Evolutionary conservation across 805 yeast species (phyloP).

Genomic region (Metschnikowia corniflorae): DNA sequence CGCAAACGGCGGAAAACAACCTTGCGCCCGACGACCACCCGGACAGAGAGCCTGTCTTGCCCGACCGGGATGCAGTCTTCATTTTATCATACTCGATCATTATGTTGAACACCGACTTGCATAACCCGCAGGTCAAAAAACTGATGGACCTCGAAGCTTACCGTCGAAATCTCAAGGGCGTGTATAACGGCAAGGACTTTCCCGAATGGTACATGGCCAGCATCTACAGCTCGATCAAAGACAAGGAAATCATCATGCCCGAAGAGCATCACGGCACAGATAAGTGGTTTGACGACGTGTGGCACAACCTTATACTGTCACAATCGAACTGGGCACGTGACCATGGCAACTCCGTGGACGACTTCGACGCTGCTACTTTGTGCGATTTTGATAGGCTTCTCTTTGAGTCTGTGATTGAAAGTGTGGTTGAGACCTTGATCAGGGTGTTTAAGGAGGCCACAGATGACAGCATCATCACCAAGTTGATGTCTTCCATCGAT

Average conservation of each 20-base stretch:
- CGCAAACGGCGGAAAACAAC: conserved; percentile 40
- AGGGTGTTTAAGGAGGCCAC: conserved; percentile 82
- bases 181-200: conserved; percentile 71
- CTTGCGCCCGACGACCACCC: conserved; percentile 23
- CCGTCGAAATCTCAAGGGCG: conserved; percentile 74
- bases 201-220: conserved; percentile 81
- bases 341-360: conserved; percentile 11
- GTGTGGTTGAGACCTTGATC: conserved; percentile 68
- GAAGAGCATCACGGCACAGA: conserved; percentile 94
- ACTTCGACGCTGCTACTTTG: conserved; percentile 23
- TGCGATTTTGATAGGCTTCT: conserved; percentile 68
- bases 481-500: conserved; percentile 85
- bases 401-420: conserved; percentile 60
- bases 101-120: conserved; percentile 90
- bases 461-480: conserved; percentile 83
- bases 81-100: conserved; percentile 88
- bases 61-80: conserved; percentile 83
- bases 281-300: conserved; percentile 84
- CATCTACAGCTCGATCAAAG: conserved; percentile 75
- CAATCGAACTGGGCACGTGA: conserved; percentile 25
- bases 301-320: conserved; percentile 67
- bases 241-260: conserved; percentile 92
- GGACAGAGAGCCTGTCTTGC: conserved; percentile 45
- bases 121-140: conserved; percentile 86
- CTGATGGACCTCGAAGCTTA: conserved; percentile 89